Percentiles rank a stretch among this genome's conserved stretches.
phyloP scores from a whole-genome alignment of 805 yeast genomes.

The Wickerhamiella musiphila region DNA sequence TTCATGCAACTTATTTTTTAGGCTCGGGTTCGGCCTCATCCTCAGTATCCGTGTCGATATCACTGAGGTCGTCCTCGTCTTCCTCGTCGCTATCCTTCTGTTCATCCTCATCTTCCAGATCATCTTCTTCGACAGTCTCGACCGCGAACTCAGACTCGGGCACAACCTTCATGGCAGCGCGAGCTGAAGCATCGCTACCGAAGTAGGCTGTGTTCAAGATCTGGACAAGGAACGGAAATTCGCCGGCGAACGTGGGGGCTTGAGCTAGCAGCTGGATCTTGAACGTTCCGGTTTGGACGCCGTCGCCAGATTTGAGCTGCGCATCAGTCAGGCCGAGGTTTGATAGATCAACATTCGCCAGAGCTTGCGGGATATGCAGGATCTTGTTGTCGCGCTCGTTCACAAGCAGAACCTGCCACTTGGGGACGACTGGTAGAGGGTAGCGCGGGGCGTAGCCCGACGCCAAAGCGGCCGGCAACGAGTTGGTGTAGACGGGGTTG shows the following conservation, averaged over 20 bases:
- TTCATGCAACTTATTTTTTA: constrained; percentile 1
- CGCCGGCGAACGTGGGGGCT: constrained; percentile 58
- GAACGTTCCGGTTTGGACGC: constrained; percentile 45
- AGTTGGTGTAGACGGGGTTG: constrained; percentile 52
- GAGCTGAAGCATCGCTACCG: constrained; percentile 62
- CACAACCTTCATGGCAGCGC: constrained; percentile 48
- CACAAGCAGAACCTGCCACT: constrained; percentile 55
- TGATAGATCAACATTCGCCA: constrained; percentile 35
- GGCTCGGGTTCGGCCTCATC: constrained; percentile 29
- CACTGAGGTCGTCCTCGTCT: constrained; percentile 30
- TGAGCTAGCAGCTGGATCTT: constrained; percentile 59
- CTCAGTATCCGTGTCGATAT: constrained; percentile 48
- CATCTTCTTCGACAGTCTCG: constrained; percentile 19
- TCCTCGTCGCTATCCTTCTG: constrained; percentile 28
- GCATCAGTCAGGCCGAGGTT: constrained; percentile 40
- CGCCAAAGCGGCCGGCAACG: constrained; percentile 54
- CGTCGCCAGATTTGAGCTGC: constrained; percentile 24
- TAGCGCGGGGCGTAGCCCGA: constrained; percentile 55
- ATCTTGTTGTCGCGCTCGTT: constrained; percentile 68
- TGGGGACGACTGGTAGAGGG: constrained; percentile 35
- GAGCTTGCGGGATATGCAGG: constrained; percentile 25
- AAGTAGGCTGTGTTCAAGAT: constrained; percentile 62
- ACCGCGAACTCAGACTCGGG: constrained; percentile 24
- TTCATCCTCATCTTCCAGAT: constrained; percentile 19
- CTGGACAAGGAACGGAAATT: constrained; percentile 48